Percentiles rank a stretch among this genome's conserved stretches.
phyloP scores from a whole-genome alignment of 163 green algal species.

The Scenedesmus sp. region DNA sequence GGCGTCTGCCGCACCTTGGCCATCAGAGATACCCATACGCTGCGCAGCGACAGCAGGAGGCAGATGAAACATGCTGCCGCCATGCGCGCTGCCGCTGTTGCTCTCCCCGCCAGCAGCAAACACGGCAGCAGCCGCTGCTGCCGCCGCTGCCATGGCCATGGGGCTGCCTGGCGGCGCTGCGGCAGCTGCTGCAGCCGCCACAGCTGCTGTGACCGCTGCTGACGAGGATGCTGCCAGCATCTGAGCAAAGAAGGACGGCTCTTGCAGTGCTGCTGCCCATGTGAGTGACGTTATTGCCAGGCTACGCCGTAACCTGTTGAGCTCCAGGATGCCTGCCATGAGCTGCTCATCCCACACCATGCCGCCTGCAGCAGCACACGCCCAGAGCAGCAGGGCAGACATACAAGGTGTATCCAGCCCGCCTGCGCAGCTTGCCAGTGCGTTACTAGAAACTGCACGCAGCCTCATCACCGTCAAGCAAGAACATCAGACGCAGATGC shows the following conservation, averaged over 20 bases:
- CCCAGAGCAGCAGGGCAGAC: not conserved
- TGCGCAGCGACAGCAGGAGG: conserved; percentile 37
- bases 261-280: conserved; percentile 81
- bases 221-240: conserved; percentile 22
- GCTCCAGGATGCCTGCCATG: conserved; percentile 69
- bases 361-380: not conserved
- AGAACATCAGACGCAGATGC: too few species aligned
- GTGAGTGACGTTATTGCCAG: conserved; percentile 75
- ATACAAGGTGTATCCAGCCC: too few species aligned
- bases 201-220: conserved; percentile 10
- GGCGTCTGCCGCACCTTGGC: conserved; percentile 8
- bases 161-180: conserved; percentile 16
- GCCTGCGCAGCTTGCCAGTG: too few species aligned
- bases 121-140: conserved; percentile 14
- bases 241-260: conserved; percentile 60
- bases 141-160: conserved; percentile 2
- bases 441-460: too few species aligned
- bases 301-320: conserved; percentile 78
- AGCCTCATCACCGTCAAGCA: too few species aligned
- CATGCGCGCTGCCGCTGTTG: conserved; percentile 39
- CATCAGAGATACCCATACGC: conserved; percentile 46
- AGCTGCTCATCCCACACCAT: conserved; percentile 61
- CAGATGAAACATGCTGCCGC: conserved; percentile 56
- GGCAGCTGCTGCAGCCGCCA: conserved; percentile 33
- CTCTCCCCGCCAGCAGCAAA: not conserved